A percentile compares a stretch with the other conserved stretches of the same genome.
Evolutionary conservation across 768 basidiomycete species (phyloP).

Genomic region (Trametopsis cervina): DNA sequence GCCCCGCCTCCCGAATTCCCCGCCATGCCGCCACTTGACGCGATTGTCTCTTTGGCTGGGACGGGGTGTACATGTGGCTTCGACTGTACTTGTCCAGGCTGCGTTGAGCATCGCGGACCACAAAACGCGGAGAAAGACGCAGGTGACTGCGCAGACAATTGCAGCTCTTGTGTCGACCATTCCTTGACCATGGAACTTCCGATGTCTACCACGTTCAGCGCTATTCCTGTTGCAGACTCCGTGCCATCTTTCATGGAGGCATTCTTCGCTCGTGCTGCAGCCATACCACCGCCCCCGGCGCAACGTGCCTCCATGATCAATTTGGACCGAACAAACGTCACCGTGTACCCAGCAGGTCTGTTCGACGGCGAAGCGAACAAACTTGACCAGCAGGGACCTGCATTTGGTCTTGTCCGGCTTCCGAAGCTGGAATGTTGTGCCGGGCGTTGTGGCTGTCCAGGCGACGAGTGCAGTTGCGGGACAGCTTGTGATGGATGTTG

Average conservation of each 20-base stretch:
- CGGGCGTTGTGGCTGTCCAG: constrained; percentile 52
- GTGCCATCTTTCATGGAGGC: constrained; percentile 38
- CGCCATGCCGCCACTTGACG: constrained; percentile 54
- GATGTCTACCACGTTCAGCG: constrained; percentile 6
- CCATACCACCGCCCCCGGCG: constrained; percentile 61
- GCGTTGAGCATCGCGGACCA: constrained; percentile 58
- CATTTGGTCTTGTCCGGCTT: constrained; percentile 45
- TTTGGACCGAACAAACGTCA: constrained; percentile 48
- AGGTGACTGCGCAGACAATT: constrained; percentile 41
- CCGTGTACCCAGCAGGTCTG: constrained; percentile 34
- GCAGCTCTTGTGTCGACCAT: constrained; percentile 58
- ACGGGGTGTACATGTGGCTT: constrained; percentile 70
- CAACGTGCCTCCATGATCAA: constrained; percentile 33
- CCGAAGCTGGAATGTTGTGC: constrained; percentile 67
- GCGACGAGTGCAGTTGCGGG: constrained; percentile 49
- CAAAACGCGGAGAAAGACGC: constrained; percentile 33
- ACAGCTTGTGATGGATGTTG: constrained; percentile 50
- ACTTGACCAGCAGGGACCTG: constrained; percentile 32
- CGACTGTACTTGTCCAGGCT: constrained; percentile 67
- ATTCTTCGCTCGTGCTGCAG: constrained; percentile 64
- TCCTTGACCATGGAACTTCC: constrained; percentile 35
- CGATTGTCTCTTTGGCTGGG: constrained; percentile 51
- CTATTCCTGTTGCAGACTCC: constrained; percentile 1
- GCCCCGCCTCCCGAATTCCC: constrained; percentile 37
- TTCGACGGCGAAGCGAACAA: constrained; percentile 27